Conservation (phyloP, 108 stramenopile genomes). For the Thalassiosira profunda region DNA sequence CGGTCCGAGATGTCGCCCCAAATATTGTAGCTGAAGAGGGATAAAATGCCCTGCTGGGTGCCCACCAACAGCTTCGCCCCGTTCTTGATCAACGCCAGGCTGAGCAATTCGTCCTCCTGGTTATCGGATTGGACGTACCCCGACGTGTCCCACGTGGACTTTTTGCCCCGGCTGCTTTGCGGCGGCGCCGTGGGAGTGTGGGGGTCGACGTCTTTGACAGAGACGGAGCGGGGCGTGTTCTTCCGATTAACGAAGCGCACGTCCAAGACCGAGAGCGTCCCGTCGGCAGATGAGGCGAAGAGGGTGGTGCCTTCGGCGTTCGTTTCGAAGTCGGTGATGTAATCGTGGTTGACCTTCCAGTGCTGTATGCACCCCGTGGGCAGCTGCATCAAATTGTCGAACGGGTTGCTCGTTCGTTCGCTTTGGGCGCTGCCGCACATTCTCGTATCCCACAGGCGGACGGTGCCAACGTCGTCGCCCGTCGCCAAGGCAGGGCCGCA, state of each 20-base stretch:
- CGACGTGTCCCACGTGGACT: constrained; percentile 37
- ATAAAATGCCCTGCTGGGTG: constrained; percentile 89
- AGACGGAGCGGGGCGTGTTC: constrained; percentile 26
- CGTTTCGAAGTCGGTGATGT: constrained; percentile 78
- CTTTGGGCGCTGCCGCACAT: constrained; percentile 29
- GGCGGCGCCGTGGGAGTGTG: constrained; percentile 12
- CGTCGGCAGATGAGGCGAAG: constrained; percentile 79
- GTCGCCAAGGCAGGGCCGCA: constrained; percentile 64
- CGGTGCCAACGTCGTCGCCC: constrained; percentile 85
- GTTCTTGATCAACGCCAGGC: constrained; percentile 79
- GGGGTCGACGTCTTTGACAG: constrained; percentile 13
- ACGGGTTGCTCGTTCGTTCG: constrained; percentile 23
- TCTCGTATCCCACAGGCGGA: constrained; percentile 85
- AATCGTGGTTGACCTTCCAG: constrained; percentile 86
- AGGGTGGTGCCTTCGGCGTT: constrained; percentile 71
- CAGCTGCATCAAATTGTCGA: constrained; percentile 46
- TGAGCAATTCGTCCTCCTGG: constrained; percentile 96
- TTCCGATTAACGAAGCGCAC: constrained; percentile 52
- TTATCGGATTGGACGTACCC: constrained; percentile 76
- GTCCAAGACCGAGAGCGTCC: constrained; percentile 76
- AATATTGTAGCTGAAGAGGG: constrained; percentile 84
- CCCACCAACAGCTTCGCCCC: constrained; percentile 90
- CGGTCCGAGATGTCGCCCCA: constrained; percentile 97
- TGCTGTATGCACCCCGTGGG: constrained; percentile 65
- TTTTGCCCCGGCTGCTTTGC: constrained; percentile 8